Conservation (phyloP, 2,329 filamentous ascomycete species). For the Taxawa tesnikishii region DNA sequence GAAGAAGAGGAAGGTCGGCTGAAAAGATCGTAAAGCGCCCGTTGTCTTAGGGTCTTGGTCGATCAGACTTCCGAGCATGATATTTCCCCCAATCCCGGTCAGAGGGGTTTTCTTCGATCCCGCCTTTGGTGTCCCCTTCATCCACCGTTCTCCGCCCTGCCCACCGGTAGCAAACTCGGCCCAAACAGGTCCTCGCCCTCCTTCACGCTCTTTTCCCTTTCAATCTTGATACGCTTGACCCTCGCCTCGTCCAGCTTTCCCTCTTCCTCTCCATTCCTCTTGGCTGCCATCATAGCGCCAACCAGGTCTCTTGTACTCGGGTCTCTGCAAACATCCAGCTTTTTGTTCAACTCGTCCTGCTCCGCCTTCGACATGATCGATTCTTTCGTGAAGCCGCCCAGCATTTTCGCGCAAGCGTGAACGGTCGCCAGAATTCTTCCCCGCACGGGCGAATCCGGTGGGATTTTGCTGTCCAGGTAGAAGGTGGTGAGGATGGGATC, state of each 20-base stretch:
- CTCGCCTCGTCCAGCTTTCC: slow-evolving; percentile 27
- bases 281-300: slow-evolving; percentile 52
- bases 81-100: too few relatives aligned
- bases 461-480: slow-evolving; percentile 32
- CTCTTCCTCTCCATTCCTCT: slow-evolving; percentile 24
- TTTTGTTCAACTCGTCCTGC: slow-evolving; percentile 40
- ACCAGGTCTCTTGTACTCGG: slow-evolving; percentile 63
- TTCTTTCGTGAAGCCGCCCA: slow-evolving; percentile 17
- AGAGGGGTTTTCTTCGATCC: too few relatives aligned
- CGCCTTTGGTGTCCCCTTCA: too few relatives aligned
- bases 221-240: slow-evolving; percentile 31
- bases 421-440: slow-evolving; percentile 26
- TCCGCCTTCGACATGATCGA: slow-evolving; percentile 19
- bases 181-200: slow-evolving; percentile 33
- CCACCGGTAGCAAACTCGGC: slow-evolving; percentile 10
- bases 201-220: slow-evolving; percentile 24
- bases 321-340: slow-evolving; percentile 61
- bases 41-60: too few relatives aligned
- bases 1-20: slow-evolving; percentile 10
- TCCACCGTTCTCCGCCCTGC: too few relatives aligned
- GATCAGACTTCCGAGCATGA: too few relatives aligned
- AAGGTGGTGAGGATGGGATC: slow-evolving; percentile 50
- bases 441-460: slow-evolving; percentile 12
- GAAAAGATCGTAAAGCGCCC: too few relatives aligned
- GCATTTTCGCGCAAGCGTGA: slow-evolving; percentile 24